A percentile compares a stretch with the other conserved stretches of the same genome.
Conservation (phyloP, 2,329 filamentous ascomycete species). For the Lasiodiplodia theobromae region DNA sequence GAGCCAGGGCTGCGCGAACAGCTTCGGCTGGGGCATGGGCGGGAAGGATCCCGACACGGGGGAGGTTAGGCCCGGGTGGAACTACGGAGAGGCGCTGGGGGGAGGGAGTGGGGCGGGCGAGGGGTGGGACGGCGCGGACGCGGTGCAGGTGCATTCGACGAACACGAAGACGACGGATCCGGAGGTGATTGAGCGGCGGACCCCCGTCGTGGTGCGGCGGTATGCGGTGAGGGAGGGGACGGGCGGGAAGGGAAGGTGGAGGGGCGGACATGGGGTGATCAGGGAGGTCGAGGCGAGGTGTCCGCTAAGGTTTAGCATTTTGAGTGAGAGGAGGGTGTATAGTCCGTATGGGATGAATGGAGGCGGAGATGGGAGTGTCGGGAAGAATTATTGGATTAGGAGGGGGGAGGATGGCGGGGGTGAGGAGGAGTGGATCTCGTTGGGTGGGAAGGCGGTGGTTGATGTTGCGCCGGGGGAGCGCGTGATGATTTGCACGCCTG, state of each 20-base stretch:
- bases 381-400: conserved; percentile 36
- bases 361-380: conserved; percentile 41
- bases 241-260: conserved; percentile 40
- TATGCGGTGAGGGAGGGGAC: conserved; percentile 42
- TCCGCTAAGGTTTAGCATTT: conserved; percentile 39
- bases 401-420: not conserved
- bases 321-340: conserved; percentile 42
- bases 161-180: conserved; percentile 48
- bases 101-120: conserved; percentile 46
- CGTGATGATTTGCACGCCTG: conserved; percentile 27
- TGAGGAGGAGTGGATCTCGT: conserved; percentile 23
- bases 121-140: conserved; percentile 41
- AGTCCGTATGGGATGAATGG: conserved; percentile 45
- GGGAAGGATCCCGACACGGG: conserved; percentile 35
- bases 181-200: conserved; percentile 46
- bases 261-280: conserved; percentile 43
- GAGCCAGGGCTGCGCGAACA: conserved; percentile 36
- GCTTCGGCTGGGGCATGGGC: conserved; percentile 41
- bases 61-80: conserved; percentile 39
- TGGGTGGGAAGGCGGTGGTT: conserved; percentile 25
- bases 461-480: conserved; percentile 15
- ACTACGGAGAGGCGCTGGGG: conserved; percentile 46
- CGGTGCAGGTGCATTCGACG: conserved; percentile 47
- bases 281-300: conserved; percentile 42
- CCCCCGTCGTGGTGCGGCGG: conserved; percentile 43